Conservation (phyloP, 352 stramenopile genomes). For the Thraustotheca clavata region DNA sequence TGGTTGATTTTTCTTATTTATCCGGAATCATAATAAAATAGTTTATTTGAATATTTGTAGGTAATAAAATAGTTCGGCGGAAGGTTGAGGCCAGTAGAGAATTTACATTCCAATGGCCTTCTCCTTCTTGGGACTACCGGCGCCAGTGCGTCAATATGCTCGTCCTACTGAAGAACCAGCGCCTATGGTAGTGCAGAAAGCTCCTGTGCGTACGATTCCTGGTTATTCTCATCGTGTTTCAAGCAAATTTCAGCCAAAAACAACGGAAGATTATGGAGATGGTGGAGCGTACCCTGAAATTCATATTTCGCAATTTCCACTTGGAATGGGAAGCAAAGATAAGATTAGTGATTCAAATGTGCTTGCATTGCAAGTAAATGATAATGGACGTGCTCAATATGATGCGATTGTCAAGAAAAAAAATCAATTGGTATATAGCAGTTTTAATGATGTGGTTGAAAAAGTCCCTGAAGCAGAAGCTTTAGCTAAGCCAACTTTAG, state of each 20-base stretch:
- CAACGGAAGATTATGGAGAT: conserved; percentile 91
- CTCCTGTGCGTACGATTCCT: conserved; percentile 24
- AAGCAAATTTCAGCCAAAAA: conserved; percentile 55
- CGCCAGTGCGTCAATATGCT: conserved; percentile 61
- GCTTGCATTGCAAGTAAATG: conserved; percentile 89
- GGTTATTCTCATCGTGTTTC: conserved; percentile 47
- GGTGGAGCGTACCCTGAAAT: conserved; percentile 98
- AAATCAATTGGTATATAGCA: conserved; percentile 79
- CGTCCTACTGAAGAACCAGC: conserved; percentile 31
- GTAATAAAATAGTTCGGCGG: background rate
- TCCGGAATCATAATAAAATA: too few relatives aligned
- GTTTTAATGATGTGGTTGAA: conserved; percentile 89
- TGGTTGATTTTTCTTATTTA: too few relatives aligned
- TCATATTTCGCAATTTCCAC: conserved; percentile 95
- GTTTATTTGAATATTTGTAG: background rate
- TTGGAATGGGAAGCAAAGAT: conserved; percentile 91
- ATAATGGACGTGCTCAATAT: conserved; percentile 85
- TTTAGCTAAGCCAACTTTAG: conserved; percentile 34
- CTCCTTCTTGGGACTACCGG: conserved; percentile 30
- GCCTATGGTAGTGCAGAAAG: background rate
- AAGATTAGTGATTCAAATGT: conserved; percentile 40
- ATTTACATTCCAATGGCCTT: background rate
- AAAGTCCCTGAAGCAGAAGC: conserved; percentile 41
- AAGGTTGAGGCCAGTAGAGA: too few relatives aligned
- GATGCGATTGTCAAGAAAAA: conserved; percentile 96